Percentiles rank a stretch among this genome's conserved stretches.
Conservation (phyloP, 345 rosid genomes). For the Rubroshorea leprosula region DNA sequence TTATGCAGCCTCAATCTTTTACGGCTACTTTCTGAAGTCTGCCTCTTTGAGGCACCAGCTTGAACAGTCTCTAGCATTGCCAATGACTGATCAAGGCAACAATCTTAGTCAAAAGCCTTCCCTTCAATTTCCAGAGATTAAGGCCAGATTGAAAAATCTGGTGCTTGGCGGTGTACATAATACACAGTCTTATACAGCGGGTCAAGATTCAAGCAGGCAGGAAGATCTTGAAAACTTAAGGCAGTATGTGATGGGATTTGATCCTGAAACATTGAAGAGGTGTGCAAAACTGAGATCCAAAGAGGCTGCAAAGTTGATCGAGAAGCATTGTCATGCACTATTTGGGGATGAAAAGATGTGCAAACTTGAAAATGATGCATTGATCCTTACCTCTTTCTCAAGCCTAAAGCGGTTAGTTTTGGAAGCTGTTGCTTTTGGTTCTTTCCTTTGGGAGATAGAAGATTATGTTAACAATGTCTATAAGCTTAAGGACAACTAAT, state of each 20-base stretch:
- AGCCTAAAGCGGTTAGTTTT: slow-evolving; percentile 81
- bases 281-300: slow-evolving; percentile 64
- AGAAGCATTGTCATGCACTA: slow-evolving; percentile 72
- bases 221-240: slow-evolving; percentile 38
- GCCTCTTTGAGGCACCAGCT: slow-evolving; percentile 65
- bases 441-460: slow-evolving; percentile 93
- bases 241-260: slow-evolving; percentile 61
- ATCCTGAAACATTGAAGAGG: slow-evolving; percentile 55
- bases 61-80: slow-evolving; percentile 38
- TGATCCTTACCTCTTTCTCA: slow-evolving; percentile 66
- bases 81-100: slow-evolving; percentile 16
- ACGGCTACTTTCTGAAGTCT: slow-evolving; percentile 85
- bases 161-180: slow-evolving; percentile 34
- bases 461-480: slow-evolving; percentile 51
- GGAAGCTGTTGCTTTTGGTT: slow-evolving; percentile 93
- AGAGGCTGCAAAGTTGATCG: slow-evolving; percentile 61
- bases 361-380: slow-evolving; percentile 29
- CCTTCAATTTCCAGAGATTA: slow-evolving; percentile 32
- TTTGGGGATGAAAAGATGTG: slow-evolving; percentile 46
- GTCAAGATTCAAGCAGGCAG: slow-evolving; percentile 21
- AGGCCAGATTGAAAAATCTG: slow-evolving; percentile 27
- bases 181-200: slow-evolving; percentile 10
- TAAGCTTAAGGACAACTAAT: slow-evolving; percentile 51
- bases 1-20: slow-evolving; percentile 63
- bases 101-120: slow-evolving; percentile 22